Percentiles rank a stretch among this genome's conserved stretches.
phyloP scores from a whole-genome alignment of 805 yeast genomes.

The Saccharomycopsis vini region DNA sequence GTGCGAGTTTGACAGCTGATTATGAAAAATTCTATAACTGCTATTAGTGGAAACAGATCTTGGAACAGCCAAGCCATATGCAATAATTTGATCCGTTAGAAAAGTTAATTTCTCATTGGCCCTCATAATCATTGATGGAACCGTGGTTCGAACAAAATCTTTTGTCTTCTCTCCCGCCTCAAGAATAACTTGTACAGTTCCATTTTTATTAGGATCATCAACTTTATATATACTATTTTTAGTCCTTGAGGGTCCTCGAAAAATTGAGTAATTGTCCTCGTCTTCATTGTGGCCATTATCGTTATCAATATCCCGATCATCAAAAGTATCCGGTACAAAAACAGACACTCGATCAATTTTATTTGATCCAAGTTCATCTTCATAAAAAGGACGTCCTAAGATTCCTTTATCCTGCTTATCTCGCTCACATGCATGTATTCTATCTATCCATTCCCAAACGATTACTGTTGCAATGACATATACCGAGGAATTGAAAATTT shows the following conservation, averaged over 20 bases:
- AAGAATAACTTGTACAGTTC: too few relatives aligned
- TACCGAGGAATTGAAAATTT: constrained; percentile 63
- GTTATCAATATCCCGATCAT: constrained; percentile 5
- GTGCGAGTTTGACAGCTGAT: too few relatives aligned
- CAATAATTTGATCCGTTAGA: constrained; percentile 45
- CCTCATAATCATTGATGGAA: constrained; percentile 21
- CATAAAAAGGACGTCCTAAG: constrained; percentile 66
- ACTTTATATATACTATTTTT: too few relatives aligned
- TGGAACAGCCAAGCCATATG: constrained; percentile 51
- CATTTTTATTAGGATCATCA: too few relatives aligned
- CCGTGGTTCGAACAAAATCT: constrained; percentile 4
- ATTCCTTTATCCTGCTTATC: constrained; percentile 60
- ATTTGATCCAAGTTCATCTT: constrained; percentile 41
- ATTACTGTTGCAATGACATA: constrained; percentile 62
- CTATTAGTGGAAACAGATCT: constrained; percentile 33
- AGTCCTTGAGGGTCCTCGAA: too few relatives aligned
- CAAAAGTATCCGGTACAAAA: constrained; percentile 10
- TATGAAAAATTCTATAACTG: constrained; percentile 21
- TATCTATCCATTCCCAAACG: constrained; percentile 82
- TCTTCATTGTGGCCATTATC: constrained; percentile 18
- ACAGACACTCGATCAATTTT: constrained; percentile 17
- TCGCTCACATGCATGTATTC: constrained; percentile 48
- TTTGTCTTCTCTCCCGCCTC: constrained; percentile 10
- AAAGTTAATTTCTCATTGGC: constrained; percentile 34
- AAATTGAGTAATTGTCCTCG: constrained; percentile 18